These are phyloP conservation scores for Penicillium sp. DNA, from an alignment of 2,329 filamentous ascomycete genomes.

Conservation along the genomic window DNA sequence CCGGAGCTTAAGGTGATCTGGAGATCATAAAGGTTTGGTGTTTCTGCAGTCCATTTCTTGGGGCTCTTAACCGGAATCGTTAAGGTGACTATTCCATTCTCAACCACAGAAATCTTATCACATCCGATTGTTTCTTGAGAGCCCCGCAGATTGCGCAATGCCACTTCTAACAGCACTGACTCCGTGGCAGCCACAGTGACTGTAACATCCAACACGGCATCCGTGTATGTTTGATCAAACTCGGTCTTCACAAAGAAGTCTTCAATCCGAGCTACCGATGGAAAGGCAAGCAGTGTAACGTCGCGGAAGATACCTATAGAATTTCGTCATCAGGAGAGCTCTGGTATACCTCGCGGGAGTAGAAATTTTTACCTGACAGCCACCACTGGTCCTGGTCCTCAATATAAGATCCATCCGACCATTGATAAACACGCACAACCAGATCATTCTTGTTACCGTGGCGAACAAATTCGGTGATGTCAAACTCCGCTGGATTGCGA, in stretches of 20 bases:
- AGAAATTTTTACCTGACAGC: slow-evolving; percentile 59
- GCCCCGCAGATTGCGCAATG: neutral
- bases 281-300: neutral
- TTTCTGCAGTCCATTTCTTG: slow-evolving; percentile 72
- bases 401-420: slow-evolving; percentile 71
- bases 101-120: neutral
- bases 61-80: slow-evolving; percentile 55
- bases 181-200: neutral
- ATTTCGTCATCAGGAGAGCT: neutral
- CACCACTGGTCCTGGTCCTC: slow-evolving; percentile 75
- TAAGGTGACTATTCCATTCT: slow-evolving; percentile 34
- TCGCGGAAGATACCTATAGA: slow-evolving; percentile 4
- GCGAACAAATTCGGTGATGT: neutral
- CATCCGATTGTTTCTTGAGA: neutral
- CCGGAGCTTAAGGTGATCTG: slow-evolving; percentile 22
- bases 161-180: neutral
- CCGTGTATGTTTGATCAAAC: neutral
- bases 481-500: slow-evolving; percentile 4
- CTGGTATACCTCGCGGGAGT: neutral
- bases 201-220: neutral
- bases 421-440: slow-evolving; percentile 70
- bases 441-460: slow-evolving; percentile 60
- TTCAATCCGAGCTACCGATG: neutral
- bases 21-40: slow-evolving; percentile 65
- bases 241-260: slow-evolving; percentile 1